These are phyloP conservation scores for Monsonia emarginata DNA, from an alignment of 441 rosid species.

Conservation along the genomic window DNA sequence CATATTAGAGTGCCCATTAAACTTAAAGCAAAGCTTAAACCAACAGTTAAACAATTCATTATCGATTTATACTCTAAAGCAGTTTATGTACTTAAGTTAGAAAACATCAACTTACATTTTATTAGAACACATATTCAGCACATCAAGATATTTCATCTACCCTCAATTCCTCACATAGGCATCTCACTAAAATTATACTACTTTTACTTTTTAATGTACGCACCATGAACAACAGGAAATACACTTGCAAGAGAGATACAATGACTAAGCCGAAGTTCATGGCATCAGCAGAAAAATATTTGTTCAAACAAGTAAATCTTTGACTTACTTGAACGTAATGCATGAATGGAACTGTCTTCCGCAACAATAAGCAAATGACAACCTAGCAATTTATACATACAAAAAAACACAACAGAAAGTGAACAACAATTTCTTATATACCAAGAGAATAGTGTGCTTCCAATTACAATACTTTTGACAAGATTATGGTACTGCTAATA, in stretches of 20 bases:
- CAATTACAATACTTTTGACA: background rate
- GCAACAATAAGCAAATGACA: conserved; percentile 49
- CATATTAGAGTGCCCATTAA: no score
- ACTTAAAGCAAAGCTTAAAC: no score
- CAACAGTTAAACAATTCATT: no score
- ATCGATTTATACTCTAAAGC: background rate
- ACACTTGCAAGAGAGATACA: background rate
- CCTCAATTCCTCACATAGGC: background rate
- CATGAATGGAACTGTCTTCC: conserved; percentile 56
- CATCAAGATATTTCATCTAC: background rate
- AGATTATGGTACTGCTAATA: background rate
- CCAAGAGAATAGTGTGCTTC: no score
- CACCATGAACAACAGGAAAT: background rate
- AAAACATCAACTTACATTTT: background rate
- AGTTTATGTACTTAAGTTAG: background rate
- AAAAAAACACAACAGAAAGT: background rate
- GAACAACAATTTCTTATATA: background rate
- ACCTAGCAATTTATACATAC: conserved; percentile 43
- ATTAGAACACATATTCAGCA: background rate
- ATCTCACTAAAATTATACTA: background rate
- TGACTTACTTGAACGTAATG: conserved; percentile 48
- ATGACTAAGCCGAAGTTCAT: no score
- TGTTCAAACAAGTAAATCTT: background rate
- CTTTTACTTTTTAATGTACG: background rate
- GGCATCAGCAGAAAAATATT: background rate